phyloP scores from a whole-genome alignment of 352 stramenopile genomes.

The Phytophthora ramorum region DNA sequence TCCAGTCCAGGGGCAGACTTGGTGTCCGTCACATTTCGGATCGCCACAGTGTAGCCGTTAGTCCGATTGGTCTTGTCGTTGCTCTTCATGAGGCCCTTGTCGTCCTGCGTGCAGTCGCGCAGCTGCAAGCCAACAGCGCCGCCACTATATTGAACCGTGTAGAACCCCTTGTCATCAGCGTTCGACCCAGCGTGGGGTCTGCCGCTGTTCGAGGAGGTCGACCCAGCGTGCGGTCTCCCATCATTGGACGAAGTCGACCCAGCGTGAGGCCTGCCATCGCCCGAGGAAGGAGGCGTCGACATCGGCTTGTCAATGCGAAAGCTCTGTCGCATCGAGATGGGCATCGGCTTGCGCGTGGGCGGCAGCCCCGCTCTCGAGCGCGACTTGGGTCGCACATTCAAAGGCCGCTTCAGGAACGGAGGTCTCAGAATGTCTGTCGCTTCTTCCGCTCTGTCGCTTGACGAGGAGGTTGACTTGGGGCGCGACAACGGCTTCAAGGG shows the following conservation, averaged over 20 bases:
- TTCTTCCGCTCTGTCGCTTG: constrained; percentile 21
- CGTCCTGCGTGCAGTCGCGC: constrained; percentile 53
- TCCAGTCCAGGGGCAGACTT: constrained; percentile 59
- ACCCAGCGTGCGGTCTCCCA: constrained; percentile 17
- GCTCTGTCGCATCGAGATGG: constrained; percentile 63
- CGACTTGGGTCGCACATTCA: constrained; percentile 25
- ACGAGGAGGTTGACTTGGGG: constrained; percentile 22
- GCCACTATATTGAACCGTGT: constrained; percentile 71
- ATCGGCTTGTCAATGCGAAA: constrained; percentile 56
- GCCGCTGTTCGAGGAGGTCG: constrained; percentile 25
- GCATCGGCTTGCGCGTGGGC: constrained; percentile 29
- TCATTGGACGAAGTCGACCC: constrained; percentile 15
- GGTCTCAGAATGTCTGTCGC: constrained; percentile 16
- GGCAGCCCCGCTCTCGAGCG: constrained; percentile 27
- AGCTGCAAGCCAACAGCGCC: constrained; percentile 54
- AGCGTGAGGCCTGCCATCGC: constrained; percentile 23
- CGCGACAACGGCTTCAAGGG: constrained; percentile 22
- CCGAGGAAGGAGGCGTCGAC: constrained; percentile 9
- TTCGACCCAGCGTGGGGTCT: constrained; percentile 24
- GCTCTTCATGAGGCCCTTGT: constrained; percentile 49
- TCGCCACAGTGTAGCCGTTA: constrained; percentile 70
- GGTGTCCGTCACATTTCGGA: constrained; percentile 64
- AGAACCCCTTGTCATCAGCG: constrained; percentile 60
- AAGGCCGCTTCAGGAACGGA: constrained; percentile 26
- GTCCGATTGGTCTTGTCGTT: constrained; percentile 62